A percentile compares a stretch with the other conserved stretches of the same genome.
Evolutionary conservation across 75 land plant species (phyloP).

Genomic region (Azolla pinnata): DNA sequence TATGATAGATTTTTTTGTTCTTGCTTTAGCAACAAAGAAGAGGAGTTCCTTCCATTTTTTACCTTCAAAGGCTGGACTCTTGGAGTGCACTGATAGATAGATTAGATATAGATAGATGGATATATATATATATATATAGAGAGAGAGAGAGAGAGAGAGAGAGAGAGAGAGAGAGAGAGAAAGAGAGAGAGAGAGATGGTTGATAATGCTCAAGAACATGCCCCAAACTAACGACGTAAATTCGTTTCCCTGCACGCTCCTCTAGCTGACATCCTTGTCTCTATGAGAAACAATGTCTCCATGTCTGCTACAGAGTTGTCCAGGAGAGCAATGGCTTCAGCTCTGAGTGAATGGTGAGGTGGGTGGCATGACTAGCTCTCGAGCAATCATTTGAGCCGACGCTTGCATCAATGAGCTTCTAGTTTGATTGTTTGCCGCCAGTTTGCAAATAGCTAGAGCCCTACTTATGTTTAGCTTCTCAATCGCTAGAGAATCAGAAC

Average conservation of each 20-base stretch:
- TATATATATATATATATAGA: not conserved
- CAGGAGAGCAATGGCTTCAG: no score
- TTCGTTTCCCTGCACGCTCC: not conserved
- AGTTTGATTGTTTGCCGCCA: no score
- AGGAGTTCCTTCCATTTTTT: not conserved
- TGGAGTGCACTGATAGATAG: not conserved
- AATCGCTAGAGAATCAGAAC: no score
- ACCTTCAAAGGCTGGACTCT: not conserved
- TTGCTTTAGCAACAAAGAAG: not conserved
- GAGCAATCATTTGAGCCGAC: no score
- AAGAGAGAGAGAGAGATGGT: not conserved
- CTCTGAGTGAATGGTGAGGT: no score
- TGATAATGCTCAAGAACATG: not conserved
- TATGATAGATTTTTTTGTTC: not conserved
- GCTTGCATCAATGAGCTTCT: no score
- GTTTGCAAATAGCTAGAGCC: no score
- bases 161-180: slow-evolving; percentile 1
- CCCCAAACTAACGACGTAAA: not conserved
- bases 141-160: slow-evolving; percentile 3
- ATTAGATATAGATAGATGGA: not conserved
- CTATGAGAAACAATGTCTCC: not conserved
- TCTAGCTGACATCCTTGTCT: not conserved
- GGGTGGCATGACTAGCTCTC: no score
- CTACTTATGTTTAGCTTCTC: no score
- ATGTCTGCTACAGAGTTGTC: no score